Evolutionary conservation across 2,329 filamentous ascomycete species (phyloP).

Genomic region (Magnaporthales sp.): DNA sequence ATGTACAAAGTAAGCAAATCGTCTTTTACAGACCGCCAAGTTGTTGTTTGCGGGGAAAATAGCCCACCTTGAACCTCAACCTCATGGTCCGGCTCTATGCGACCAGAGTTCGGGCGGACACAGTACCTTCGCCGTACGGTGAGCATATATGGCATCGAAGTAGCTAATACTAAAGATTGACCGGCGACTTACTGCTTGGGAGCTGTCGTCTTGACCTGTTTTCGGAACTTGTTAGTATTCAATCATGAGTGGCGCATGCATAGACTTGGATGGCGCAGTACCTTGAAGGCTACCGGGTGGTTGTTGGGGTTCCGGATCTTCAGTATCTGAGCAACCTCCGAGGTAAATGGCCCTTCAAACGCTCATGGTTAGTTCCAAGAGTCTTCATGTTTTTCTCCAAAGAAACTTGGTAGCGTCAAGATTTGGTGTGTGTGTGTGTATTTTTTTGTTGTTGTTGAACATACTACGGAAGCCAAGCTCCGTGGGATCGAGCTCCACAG

Average conservation of each 20-base stretch:
- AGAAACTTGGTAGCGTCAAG: neutral
- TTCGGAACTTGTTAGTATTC: conserved; percentile 23
- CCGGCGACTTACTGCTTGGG: conserved; percentile 78
- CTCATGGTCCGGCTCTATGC: conserved; percentile 81
- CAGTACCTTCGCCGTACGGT: conserved; percentile 63
- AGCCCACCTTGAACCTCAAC: conserved; percentile 84
- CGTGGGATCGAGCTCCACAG: conserved; percentile 82
- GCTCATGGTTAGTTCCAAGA: conserved; percentile 13
- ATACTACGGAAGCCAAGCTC: conserved; percentile 92
- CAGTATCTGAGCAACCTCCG: conserved; percentile 56
- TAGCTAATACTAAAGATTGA: neutral
- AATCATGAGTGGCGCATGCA: conserved; percentile 57
- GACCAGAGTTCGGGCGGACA: conserved; percentile 91
- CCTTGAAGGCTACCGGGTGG: conserved; percentile 61
- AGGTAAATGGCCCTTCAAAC: conserved; percentile 54
- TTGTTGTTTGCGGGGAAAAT: neutral
- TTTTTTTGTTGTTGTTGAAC: conserved; percentile 29
- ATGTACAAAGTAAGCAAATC: neutral
- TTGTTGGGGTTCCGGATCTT: conserved; percentile 57
- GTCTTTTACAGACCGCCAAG: neutral
- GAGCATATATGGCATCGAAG: conserved; percentile 8
- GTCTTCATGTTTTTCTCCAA: conserved; percentile 8
- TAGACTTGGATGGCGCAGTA: conserved; percentile 24
- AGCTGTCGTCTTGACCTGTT: conserved; percentile 93
- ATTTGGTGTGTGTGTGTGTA: too few species aligned